Evolutionary conservation across 2,329 filamentous ascomycete genomes (phyloP).

Genomic region (Alternaria conjuncta): DNA sequence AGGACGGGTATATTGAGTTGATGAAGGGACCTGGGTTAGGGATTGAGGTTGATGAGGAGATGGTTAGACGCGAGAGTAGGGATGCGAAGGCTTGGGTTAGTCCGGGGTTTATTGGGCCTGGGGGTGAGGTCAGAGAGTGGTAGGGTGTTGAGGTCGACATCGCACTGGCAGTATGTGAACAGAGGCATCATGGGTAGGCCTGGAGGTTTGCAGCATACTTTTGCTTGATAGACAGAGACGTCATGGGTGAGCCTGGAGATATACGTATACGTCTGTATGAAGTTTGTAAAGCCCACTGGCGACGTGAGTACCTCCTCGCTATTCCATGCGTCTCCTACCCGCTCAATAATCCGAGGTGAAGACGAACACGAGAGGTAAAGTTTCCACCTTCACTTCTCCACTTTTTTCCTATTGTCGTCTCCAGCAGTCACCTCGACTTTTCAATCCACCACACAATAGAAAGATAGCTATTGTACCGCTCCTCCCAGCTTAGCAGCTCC

Average conservation of each 20-base stretch:
- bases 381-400: neutral
- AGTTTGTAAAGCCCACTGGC: fast-evolving
- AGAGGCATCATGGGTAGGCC: neutral
- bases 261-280: neutral
- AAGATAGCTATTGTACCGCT: neutral
- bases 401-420: neutral
- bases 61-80: conserved; percentile 65
- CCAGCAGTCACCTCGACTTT: neutral
- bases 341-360: neutral
- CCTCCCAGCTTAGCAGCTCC: neutral
- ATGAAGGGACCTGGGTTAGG: conserved; percentile 68
- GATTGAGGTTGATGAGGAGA: conserved; percentile 72
- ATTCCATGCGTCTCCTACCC: fast-evolving
- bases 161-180: neutral
- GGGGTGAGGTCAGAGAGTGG: conserved; percentile 73
- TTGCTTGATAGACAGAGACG: neutral
- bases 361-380: neutral
- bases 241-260: neutral
- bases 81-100: conserved; percentile 69
- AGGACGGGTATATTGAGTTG: conserved; percentile 69
- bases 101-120: conserved; percentile 71
- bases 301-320: neutral
- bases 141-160: conserved; percentile 37
- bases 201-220: neutral
- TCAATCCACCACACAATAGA: neutral